These are phyloP conservation scores for Populus hybrid DNA, from an alignment of 441 rosid genomes.

Conservation along the genomic window DNA sequence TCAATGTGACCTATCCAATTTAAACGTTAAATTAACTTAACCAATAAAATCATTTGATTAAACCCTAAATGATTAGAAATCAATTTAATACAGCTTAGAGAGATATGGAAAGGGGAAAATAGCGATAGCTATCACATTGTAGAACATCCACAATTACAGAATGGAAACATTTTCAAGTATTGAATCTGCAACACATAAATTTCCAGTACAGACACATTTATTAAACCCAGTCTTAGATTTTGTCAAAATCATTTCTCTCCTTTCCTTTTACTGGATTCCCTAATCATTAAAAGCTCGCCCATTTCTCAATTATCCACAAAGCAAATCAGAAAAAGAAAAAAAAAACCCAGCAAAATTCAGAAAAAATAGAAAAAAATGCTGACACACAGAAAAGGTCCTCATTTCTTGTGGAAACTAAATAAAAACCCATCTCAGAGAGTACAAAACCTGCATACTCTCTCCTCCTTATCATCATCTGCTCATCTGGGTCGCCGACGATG, in stretches of 20 bases:
- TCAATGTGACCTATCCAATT: too few species aligned
- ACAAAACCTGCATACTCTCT: background rate
- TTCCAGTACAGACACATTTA: background rate
- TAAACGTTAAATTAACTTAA: too few species aligned
- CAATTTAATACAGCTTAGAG: too few species aligned
- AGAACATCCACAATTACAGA: background rate
- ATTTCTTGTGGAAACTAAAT: background rate
- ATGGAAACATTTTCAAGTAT: background rate
- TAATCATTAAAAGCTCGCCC: conserved; percentile 26
- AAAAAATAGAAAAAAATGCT: background rate
- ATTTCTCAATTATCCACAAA: conserved; percentile 3
- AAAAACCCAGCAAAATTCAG: background rate
- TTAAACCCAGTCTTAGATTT: conserved; percentile 28
- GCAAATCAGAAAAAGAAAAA: background rate
- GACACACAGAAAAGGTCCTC: background rate
- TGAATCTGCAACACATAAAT: background rate
- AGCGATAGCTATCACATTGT: background rate
- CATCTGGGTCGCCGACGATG: background rate
- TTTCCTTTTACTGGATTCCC: conserved; percentile 11
- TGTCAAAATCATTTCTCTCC: conserved; percentile 14
- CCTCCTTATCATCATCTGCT: background rate
- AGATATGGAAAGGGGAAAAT: background rate
- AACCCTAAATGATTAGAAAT: too few species aligned
- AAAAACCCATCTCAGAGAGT: background rate
- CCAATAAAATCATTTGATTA: too few species aligned